Conservation (phyloP, 192 early-diverging fungal genomes). For the Coemansia sp. region DNA sequence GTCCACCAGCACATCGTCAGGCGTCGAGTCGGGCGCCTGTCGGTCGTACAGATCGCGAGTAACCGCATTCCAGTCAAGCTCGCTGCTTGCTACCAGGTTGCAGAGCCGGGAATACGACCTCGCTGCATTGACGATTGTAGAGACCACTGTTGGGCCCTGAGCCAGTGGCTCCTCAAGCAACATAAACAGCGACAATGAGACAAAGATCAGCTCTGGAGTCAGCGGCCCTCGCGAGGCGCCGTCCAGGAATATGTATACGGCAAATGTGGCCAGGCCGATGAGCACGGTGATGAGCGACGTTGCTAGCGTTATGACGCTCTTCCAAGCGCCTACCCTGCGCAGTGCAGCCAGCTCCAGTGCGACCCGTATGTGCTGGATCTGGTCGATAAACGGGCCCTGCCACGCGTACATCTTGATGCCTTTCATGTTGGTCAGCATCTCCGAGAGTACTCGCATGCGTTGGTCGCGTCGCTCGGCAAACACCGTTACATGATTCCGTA, state of each 20-base stretch:
- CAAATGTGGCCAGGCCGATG: conserved; percentile 79
- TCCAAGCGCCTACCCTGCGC: conserved; percentile 65
- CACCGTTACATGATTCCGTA: conserved; percentile 15
- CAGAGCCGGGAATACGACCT: conserved; percentile 76
- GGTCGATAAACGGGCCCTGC: conserved; percentile 53
- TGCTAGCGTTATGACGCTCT: conserved; percentile 64
- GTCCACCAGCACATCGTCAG: conserved; percentile 16
- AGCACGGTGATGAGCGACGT: conserved; percentile 82
- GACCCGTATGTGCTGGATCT: conserved; percentile 55
- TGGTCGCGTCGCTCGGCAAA: conserved; percentile 42
- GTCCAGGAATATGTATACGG: conserved; percentile 61
- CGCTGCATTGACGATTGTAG: conserved; percentile 64
- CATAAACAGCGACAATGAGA: conserved; percentile 84
- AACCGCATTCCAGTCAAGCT: conserved; percentile 68
- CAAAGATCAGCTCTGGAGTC: conserved; percentile 70
- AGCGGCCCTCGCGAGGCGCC: conserved; percentile 49
- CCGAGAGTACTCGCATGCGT: conserved; percentile 54
- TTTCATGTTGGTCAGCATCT: conserved; percentile 51
- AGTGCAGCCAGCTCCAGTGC: conserved; percentile 72
- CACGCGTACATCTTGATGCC: conserved; percentile 61
- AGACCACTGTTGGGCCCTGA: conserved; percentile 76
- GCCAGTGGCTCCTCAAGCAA: conserved; percentile 82
- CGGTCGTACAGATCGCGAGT: conserved; percentile 12
- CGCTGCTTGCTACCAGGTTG: conserved; percentile 68
- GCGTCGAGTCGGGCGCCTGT: not conserved